phyloP scores from a whole-genome alignment of 2,329 filamentous ascomycete genomes.

The Fusarium nematophilum region DNA sequence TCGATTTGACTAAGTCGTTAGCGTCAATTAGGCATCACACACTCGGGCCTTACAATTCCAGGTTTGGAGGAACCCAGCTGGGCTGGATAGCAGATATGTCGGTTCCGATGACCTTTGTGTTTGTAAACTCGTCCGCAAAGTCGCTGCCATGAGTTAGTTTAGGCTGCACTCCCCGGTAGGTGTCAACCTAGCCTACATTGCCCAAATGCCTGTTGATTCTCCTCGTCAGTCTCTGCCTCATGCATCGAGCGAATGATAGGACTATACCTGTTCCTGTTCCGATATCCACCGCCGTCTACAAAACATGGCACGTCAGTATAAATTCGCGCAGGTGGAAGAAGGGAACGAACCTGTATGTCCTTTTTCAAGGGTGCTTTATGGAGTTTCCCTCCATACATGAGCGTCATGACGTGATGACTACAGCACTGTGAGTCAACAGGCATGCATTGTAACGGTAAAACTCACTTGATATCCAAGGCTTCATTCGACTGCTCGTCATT shows the following conservation, averaged over 20 bases:
- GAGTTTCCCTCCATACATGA: not conserved
- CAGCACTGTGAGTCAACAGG: not conserved
- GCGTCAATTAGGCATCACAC: not conserved
- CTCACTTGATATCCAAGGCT: constrained; percentile 6
- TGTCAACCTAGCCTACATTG: not conserved
- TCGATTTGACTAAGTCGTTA: not conserved
- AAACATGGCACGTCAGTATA: too few relatives aligned
- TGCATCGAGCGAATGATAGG: too few relatives aligned
- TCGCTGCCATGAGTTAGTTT: not conserved
- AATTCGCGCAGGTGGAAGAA: too few relatives aligned
- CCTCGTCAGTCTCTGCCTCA: not conserved
- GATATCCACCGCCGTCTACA: not conserved
- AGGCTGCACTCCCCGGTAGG: too few relatives aligned
- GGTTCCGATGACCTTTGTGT: not conserved
- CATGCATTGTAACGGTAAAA: rapidly evolving
- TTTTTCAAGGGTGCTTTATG: not conserved
- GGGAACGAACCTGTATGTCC: not conserved
- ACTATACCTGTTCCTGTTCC: not conserved
- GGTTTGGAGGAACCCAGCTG: not conserved
- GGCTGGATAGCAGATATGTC: not conserved
- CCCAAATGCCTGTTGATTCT: not conserved
- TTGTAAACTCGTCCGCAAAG: not conserved
- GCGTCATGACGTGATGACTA: not conserved
- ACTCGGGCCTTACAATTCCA: not conserved
- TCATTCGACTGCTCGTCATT: constrained; percentile 15